phyloP scores from a whole-genome alignment of 305 asterid species.

The Fraxinus sp. region DNA sequence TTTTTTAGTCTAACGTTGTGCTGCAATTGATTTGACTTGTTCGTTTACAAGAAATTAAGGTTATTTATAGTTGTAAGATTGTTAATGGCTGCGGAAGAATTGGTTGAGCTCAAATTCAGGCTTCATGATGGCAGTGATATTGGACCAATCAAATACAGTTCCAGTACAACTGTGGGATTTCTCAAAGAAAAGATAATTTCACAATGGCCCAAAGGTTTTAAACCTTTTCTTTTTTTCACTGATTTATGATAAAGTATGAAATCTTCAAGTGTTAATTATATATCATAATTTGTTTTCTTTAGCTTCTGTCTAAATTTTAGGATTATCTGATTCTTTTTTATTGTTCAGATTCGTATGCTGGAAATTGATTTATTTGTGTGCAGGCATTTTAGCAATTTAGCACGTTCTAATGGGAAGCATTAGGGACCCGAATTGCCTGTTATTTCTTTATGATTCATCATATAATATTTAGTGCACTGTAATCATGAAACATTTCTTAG shows the following conservation, averaged over 20 bases:
- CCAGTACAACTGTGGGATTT: constrained; percentile 64
- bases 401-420: not conserved
- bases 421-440: not conserved
- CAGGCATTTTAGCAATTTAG: not conserved
- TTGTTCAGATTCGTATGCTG: not conserved
- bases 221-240: not conserved
- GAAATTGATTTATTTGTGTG: not conserved
- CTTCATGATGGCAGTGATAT: constrained; percentile 94
- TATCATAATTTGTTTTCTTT: not conserved
- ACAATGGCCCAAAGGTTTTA: constrained; percentile 87
- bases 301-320: not conserved
- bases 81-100: constrained; percentile 78
- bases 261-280: not conserved
- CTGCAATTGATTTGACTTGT: constrained; percentile 29
- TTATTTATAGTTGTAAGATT: constrained; percentile 25
- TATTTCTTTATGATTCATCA: not conserved
- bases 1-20: constrained; percentile 4
- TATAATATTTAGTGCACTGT: not conserved
- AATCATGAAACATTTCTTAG: not conserved
- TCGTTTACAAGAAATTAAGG: constrained; percentile 34
- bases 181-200: constrained; percentile 86
- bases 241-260: not conserved
- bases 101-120: constrained; percentile 86
- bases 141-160: constrained; percentile 81
- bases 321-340: not conserved